Base-by-base conservation (phyloP, 2,329 filamentous ascomycete species). In the Ramularia endophylla region DNA sequence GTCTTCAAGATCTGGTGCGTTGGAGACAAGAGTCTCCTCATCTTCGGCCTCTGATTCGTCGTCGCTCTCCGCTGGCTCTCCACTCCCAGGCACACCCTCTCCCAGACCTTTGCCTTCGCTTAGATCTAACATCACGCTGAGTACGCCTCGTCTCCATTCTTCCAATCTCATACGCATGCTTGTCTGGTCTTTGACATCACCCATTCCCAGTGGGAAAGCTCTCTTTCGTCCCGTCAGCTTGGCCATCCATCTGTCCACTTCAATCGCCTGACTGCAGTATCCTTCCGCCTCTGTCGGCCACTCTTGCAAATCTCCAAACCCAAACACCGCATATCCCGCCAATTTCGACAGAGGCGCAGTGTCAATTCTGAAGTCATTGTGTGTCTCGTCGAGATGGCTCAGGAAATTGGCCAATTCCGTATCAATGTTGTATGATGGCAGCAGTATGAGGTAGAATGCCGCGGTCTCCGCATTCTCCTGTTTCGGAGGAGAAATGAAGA, bases 171-270 rank as follows among this genome's bases (percentile, higher is more conserved):
- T 65, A 15, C 72, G 68, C 15, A 80, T 78, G 12, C 20, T 17
- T 9, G 20, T 17, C 59, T 92, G 84, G 25, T 48, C 46, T 65
- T 88, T 94, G 43, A 85, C 77, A 64, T 97, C 88, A 2, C 85
- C 87, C 73, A 90, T 82, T 4, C 92, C 92, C 5, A 97, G 70
- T 0, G 90, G 90, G 56, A 84, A 97, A 1, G 87, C 89, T 59
- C 89, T 75, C 67, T 90, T 95, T 47, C 83, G 78, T 2, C 78
- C 83, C 0, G 89, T 95, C 56, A 98, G 67, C 60, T 88, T 94
- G n/a, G 90, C 88, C 85, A 98, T 86, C 90, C 92, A 97, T 61
- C 81, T 88, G 61, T 98, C 90, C 3, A 94, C 73, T 53, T 95
- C 83, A 57, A 83, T 85, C 1, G 90, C 90, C 61, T 97, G 90